Base-by-base conservation (phyloP, 2,329 filamentous ascomycete species). In the Chrysoporthe cubensis region DNA sequence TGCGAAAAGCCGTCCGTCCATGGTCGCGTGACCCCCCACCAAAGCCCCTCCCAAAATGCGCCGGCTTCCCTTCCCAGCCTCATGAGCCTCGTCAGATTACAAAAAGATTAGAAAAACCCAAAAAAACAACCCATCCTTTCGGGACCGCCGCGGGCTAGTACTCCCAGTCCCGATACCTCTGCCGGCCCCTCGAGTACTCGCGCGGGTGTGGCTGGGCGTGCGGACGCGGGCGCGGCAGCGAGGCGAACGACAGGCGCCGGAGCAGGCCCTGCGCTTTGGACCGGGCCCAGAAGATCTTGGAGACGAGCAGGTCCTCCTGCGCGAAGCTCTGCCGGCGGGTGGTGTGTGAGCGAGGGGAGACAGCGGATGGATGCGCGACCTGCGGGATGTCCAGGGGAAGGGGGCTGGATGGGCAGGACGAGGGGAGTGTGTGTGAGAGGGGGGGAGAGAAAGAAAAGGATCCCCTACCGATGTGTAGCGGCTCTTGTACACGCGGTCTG, bases 381-480 rank as follows among this genome's bases (percentile, higher is more conserved):
- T 26, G 26, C 26, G 26, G 26, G 26, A 26, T 26, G 26, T 26
- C 26, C 2, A 26, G 26, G 26, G 26, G 26, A 26, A 26, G 26
- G 26, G 26, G 26, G 26, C 26, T 2, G 48, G 7, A 9, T 40
- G 5, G 37, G 48, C n/a, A 3, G n/a, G 52, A 4, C 34, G 11
- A 37, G 14, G 32, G 18, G 11, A 11, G 52, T 34, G 50, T 32
- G 26, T 37, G 52, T 32, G 52, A 57, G 13, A 54, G 40, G 5
- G 13, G 37, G 14, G 13, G 56, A 14, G 11, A 50, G 1, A 21
- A 16, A 18, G 34, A 2, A 59, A 26, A 21, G 2, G 34, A 34
- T 32, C 1, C 37, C 65, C 18, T 63, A 69, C 68, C 48, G 68
- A 69, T 46, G 68, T 69, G 62, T 69, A 69, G 43, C 43, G 62